Conservation (phyloP, 192 early-diverging fungal species). For the Chytriomyces sp. region DNA sequence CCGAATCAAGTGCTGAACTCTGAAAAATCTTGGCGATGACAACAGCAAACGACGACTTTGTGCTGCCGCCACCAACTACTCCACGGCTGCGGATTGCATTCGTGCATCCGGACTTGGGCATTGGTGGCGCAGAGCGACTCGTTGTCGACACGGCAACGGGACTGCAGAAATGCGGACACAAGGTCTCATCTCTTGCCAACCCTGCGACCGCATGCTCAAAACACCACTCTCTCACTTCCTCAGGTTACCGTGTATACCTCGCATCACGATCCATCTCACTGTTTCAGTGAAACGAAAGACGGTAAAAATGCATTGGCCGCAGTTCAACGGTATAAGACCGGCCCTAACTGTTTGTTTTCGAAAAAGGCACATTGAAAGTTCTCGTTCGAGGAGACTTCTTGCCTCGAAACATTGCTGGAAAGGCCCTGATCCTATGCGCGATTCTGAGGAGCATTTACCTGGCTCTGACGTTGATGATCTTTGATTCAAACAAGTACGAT, state of each 20-base stretch:
- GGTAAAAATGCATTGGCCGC: conserved; percentile 50
- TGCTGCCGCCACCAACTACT: neutral
- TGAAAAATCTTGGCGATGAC: too few relatives aligned
- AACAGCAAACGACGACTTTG: too few relatives aligned
- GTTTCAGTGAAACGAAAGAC: conserved; percentile 90
- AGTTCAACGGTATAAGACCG: neutral
- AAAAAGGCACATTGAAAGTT: conserved; percentile 76
- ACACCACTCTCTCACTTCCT: too few relatives aligned
- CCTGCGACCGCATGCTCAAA: too few relatives aligned
- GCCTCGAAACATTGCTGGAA: conserved; percentile 73
- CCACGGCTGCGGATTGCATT: conserved; percentile 64
- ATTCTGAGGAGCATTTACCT: conserved; percentile 78
- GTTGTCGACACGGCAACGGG: conserved; percentile 90
- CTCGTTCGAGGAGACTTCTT: conserved; percentile 74
- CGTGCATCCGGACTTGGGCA: conserved; percentile 93
- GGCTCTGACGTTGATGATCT: conserved; percentile 55
- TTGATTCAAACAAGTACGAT: conserved; percentile 57
- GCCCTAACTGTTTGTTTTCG: neutral
- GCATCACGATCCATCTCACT: conserved; percentile 85
- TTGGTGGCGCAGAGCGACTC: conserved; percentile 93
- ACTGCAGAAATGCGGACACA: conserved; percentile 79
- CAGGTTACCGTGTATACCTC: conserved; percentile 75
- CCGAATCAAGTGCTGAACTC: too few relatives aligned
- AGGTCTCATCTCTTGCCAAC: conserved; percentile 43
- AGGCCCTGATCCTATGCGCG: conserved; percentile 81